These are phyloP conservation scores for Xylaria intraflava DNA, from an alignment of 495 filamentous ascomycete species.

Conservation along the genomic window DNA sequence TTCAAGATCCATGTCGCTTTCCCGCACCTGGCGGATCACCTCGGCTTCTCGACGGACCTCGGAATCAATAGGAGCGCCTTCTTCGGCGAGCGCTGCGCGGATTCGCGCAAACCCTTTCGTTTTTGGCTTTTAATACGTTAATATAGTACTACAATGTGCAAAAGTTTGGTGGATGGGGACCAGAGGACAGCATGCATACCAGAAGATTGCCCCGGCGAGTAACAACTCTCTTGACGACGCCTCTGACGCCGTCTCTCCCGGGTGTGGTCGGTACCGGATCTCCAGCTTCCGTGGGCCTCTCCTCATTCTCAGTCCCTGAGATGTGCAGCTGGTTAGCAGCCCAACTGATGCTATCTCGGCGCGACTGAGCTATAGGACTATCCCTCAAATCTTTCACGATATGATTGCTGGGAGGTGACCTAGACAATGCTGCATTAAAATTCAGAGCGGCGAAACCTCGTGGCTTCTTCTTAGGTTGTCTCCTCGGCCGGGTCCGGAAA, in stretches of 20 bases:
- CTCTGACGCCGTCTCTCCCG: conserved; percentile 37
- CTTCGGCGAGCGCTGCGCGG: conserved; percentile 79
- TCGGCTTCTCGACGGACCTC: conserved; percentile 90
- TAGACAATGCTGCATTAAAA: conserved; percentile 35
- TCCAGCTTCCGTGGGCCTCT: conserved; percentile 53
- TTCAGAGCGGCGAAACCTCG: conserved; percentile 32
- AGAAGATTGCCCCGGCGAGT: conserved; percentile 83
- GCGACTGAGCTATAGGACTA: conserved; percentile 41
- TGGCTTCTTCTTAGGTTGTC: conserved; percentile 38
- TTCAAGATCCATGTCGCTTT: conserved; percentile 54
- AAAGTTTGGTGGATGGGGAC: neutral
- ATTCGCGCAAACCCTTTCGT: conserved; percentile 92
- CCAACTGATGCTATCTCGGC: conserved; percentile 78
- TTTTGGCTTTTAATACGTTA: conserved; percentile 56
- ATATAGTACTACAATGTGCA: neutral
- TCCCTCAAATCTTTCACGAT: conserved; percentile 30
- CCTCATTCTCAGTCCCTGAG: conserved; percentile 74
- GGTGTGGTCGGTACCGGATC: conserved; percentile 38
- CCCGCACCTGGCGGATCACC: conserved; percentile 87
- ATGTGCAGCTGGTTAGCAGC: conserved; percentile 81
- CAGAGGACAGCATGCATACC: conserved; percentile 43
- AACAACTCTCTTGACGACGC: conserved; percentile 62
- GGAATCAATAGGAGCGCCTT: conserved; percentile 76
- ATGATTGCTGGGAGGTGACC: conserved; percentile 35
- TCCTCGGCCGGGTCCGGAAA: conserved; percentile 69